Evolutionary conservation across 2,329 filamentous ascomycete genomes (phyloP), one percentile per base, ranked within the genome.

Genomic region (Colletotrichum tropicicola): DNA sequence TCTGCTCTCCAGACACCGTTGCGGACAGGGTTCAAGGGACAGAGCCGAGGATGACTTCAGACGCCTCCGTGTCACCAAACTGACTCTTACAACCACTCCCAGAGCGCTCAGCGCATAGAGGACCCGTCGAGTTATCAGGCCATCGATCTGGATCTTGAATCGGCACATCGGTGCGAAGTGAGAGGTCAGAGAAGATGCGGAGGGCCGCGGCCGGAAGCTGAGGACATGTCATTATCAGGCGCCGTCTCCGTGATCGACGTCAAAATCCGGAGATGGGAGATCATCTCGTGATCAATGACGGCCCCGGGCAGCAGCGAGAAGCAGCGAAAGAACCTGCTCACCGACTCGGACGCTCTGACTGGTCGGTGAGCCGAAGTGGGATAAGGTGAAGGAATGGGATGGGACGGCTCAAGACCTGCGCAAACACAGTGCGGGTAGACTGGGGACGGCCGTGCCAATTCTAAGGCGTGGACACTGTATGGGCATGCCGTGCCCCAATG

Each of bases 1-100:
- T 44, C n/a, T 48, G 12, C 32, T 13, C 12, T 8, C 35, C 56
- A 54, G 60, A 49, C 55, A 47, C 56, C 32, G 43, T 47, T 54
- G 48, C 35, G 13, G 19, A 32, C 49, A 56, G 51, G 51, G 51
- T 58, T 48, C 43, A 51, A 52, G 39, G 45, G 45, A 35, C 25
- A 52, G 44, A 10, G 25, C 15, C 28, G 21, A 51, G 37, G 30
- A 30, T 13, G 9, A 60, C 48, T 55, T 61, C 57, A 61, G 57
- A 65, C 61, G 43, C 37, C 43, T 58, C 53, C 30, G 47, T 66
- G 52, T 66, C 39, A 41, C 63, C 51, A 58, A 58, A 30, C 43
- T 65, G 61, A 61, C 57, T 65, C 57, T 65, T 65, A 45, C 57
- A 43, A 43, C 23, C 37, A 53, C 32, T 52, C 39, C 44, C 6